phyloP scores from a whole-genome alignment of 73 alveolate species.

The Durusdinium trenchii region DNA sequence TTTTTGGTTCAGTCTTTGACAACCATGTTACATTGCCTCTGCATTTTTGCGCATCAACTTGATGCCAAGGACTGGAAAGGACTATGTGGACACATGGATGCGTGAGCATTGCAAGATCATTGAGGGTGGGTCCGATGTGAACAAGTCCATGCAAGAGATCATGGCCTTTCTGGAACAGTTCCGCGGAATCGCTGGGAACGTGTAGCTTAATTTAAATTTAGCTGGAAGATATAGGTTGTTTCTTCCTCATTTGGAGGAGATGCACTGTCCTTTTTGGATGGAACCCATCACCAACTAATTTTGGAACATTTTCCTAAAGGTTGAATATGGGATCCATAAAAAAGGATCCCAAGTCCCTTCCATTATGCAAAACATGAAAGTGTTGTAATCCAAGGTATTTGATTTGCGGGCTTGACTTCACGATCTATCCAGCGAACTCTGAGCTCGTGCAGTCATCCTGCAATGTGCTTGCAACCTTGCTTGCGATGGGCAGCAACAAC shows the following conservation, averaged over 20 bases:
- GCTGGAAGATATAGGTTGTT: too few species aligned
- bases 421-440: neutral
- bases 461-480: neutral
- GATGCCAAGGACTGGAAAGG: neutral
- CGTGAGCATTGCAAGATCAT: neutral
- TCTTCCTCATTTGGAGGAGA: too few species aligned
- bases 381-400: neutral
- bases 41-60: too few species aligned
- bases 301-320: neutral
- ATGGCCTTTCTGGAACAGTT: neutral
- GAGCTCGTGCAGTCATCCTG: neutral
- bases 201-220: neutral
- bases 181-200: slow-evolving; percentile 24
- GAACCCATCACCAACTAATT: neutral
- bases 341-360: neutral
- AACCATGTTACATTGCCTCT: neutral
- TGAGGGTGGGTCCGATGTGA: neutral
- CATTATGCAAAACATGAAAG: too few species aligned
- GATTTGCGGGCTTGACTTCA: slow-evolving; percentile 11
- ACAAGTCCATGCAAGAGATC: neutral
- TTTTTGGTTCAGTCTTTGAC: too few species aligned
- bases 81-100: slow-evolving; percentile 11
- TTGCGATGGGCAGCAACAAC: neutral
- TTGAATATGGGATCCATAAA: too few species aligned
- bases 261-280: neutral